phyloP scores from a whole-genome alignment of 1,284 basidiomycete genomes.

The Retiboletus flavoniger region DNA sequence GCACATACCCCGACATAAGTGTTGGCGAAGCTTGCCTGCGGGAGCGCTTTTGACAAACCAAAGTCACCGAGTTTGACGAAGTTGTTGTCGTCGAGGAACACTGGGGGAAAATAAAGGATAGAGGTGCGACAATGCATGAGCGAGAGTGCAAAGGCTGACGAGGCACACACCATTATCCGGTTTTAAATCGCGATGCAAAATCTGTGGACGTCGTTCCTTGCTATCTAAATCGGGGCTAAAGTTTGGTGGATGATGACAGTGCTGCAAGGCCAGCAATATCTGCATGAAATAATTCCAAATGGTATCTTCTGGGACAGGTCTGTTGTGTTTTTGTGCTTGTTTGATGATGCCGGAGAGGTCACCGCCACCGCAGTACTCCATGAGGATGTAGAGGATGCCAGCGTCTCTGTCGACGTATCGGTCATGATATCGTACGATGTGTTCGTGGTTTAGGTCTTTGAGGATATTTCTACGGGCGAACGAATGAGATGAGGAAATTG shows the following conservation, averaged over 20 bases:
- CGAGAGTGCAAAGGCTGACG: background rate
- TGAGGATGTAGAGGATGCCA: constrained; percentile 90
- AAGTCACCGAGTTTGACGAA: constrained; percentile 95
- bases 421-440: constrained; percentile 94
- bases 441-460: constrained; percentile 89
- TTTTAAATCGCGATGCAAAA: constrained; percentile 93
- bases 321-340: constrained; percentile 63
- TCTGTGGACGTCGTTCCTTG: constrained; percentile 64
- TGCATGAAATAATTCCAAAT: constrained; percentile 97
- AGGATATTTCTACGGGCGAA: constrained; percentile 77
- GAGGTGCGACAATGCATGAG: constrained; percentile 7
- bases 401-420: constrained; percentile 88
- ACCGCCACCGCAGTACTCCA: constrained; percentile 96
- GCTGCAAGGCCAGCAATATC: constrained; percentile 84
- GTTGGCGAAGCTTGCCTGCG: constrained; percentile 84
- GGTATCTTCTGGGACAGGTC: constrained; percentile 83
- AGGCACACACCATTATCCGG: constrained; percentile 84
- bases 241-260: constrained; percentile 83
- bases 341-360: constrained; percentile 88
- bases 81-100: constrained; percentile 79
- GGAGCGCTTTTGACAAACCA: constrained; percentile 90
- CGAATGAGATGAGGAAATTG: background rate
- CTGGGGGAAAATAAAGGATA: constrained; percentile 38
- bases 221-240: constrained; percentile 44
- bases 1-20: constrained; percentile 91